Base-by-base conservation (phyloP, 2,329 filamentous ascomycete species). In the Alternaria tenuissima region DNA sequence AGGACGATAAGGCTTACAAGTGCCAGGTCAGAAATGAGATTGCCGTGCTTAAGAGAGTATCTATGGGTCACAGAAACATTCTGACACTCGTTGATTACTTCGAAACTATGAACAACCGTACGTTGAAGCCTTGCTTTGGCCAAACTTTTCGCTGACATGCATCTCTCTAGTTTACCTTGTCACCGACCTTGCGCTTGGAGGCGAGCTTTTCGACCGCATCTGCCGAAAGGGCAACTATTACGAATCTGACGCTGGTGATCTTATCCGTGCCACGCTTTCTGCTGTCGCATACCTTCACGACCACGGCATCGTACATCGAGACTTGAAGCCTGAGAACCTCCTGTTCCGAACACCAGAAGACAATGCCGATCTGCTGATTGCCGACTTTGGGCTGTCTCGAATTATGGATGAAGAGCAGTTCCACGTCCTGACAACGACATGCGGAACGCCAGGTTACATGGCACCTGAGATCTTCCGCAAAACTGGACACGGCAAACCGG, bases 341-440 rank as follows among this genome's bases (percentile, higher is more conserved):
- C 87, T 99, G 24, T 99, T 99, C 83, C 88, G 95, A 70, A 98
- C 95, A 0, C 95, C 95, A 30, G 95, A 99, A 80, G 95, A 99
- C 79, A 98, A 98, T 74, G 93, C 95, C 48, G 95, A 99, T 80
- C 86, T 99, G 30, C 84, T 99, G 59, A 99, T 99, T 77, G 95
- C 95, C 63, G 95, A 99, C 78, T 99, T 99, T 79, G 95, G 95
- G 9, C 84, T 99, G 51, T 95, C 91, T 26, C 88, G 95, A 59
- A 97, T 99, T 81, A 98, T 99, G 94, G 95, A 99, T 76, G 95
- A 98, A 81, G 93, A 97, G 80, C 92, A 97, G 77, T 98, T 98
- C 80, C 95, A 98, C 77, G 94, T 98, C 30, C 83, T 99, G 64
- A 99, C 95, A 11, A 99, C 95, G 0, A 99, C 95, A 1, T 99